These are phyloP conservation scores for Mycena amicta DNA, from an alignment of 768 basidiomycete species.

Conservation along the genomic window DNA sequence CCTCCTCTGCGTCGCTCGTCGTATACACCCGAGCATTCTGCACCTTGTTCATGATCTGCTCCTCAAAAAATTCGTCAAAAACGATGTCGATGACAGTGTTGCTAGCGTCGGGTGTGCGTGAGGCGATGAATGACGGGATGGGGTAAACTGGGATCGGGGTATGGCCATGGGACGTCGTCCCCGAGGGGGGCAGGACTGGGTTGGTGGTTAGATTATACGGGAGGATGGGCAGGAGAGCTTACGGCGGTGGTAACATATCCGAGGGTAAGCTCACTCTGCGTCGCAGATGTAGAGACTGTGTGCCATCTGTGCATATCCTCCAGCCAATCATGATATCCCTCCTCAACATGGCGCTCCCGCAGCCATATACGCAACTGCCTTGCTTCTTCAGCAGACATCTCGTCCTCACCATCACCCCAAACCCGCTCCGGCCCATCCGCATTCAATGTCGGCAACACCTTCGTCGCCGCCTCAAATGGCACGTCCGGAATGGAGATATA, in stretches of 20 bases:
- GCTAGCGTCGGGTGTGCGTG: slow-evolving; percentile 36
- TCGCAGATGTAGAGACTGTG: neutral
- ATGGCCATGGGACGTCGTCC: slow-evolving; percentile 28
- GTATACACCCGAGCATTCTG: slow-evolving; percentile 42
- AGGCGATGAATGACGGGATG: slow-evolving; percentile 21
- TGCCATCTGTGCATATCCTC: slow-evolving; percentile 45
- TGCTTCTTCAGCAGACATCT: neutral
- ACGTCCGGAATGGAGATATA: slow-evolving; percentile 52
- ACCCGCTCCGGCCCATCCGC: slow-evolving; percentile 15
- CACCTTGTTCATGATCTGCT: slow-evolving; percentile 44
- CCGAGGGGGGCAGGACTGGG: slow-evolving; percentile 28
- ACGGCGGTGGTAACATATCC: slow-evolving; percentile 57
- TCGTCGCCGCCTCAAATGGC: slow-evolving; percentile 38
- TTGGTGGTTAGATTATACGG: neutral
- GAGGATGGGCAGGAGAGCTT: neutral
- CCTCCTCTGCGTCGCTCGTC: slow-evolving; percentile 8
- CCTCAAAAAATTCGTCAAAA: slow-evolving; percentile 54
- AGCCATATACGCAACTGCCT: slow-evolving; percentile 6
- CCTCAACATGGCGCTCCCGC: slow-evolving; percentile 41
- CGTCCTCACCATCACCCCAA: slow-evolving; percentile 8
- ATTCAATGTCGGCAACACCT: slow-evolving; percentile 40
- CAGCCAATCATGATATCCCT: slow-evolving; percentile 42
- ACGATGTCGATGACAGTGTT: slow-evolving; percentile 51
- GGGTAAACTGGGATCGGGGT: slow-evolving; percentile 9
- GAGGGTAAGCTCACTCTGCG: slow-evolving; percentile 38